Percentiles rank a stretch among this genome's conserved stretches.
Evolutionary conservation across 2,329 filamentous ascomycete species (phyloP).

Genomic region (Beauveria sp.): DNA sequence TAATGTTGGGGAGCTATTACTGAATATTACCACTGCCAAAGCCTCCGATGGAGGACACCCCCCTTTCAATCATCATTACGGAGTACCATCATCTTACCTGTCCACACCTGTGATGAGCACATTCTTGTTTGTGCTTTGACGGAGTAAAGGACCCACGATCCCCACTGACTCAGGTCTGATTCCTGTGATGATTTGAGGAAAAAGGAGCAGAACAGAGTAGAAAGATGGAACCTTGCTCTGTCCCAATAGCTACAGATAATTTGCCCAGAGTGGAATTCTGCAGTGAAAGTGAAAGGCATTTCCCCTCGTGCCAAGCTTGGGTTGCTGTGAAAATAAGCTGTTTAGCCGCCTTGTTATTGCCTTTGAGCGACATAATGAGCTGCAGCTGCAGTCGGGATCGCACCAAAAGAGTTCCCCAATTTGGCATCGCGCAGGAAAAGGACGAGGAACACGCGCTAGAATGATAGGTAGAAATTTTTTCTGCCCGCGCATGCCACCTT

Average conservation of each 20-base stretch:
- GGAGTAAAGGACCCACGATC: not conserved
- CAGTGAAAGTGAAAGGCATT: too few species aligned
- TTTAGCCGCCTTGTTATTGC: not conserved
- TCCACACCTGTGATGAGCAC: slow-evolving; percentile 1
- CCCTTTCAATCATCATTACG: not conserved
- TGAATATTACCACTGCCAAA: not conserved
- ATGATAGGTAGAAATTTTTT: slow-evolving; percentile 7
- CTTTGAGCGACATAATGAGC: not conserved
- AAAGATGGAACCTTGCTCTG: not conserved
- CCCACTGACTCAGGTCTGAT: not conserved
- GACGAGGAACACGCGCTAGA: slow-evolving; percentile 5
- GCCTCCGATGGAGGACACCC: not conserved
- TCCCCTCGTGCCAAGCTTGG: not conserved
- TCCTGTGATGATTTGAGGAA: not conserved
- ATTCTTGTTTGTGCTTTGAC: slow-evolving; percentile 8
- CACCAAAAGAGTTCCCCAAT: not conserved
- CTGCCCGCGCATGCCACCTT: not conserved
- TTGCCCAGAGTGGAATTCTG: not conserved
- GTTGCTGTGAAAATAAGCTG: not conserved
- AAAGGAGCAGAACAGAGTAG: not conserved
- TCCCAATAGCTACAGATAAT: not conserved
- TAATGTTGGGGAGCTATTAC: too few species aligned
- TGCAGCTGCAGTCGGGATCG: not conserved
- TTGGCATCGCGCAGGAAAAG: not conserved
- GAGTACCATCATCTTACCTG: not conserved